Base-by-base conservation (phyloP, 352 stramenopile genomes). In the Phytophthora brassicae region DNA sequence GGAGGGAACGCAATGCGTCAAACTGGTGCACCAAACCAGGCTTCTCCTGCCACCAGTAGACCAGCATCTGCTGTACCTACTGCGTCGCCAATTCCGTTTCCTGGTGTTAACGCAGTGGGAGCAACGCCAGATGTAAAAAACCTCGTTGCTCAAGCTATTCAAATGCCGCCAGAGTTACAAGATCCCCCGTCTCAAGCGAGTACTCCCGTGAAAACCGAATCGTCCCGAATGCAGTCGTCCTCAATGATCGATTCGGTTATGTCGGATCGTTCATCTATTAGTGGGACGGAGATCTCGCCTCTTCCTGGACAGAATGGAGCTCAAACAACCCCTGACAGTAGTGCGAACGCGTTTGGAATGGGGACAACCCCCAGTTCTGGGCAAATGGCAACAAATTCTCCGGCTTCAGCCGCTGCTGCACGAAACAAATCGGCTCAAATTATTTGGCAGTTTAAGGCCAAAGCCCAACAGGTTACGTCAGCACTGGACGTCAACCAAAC, bases 401-500 rank as follows among this genome's bases (percentile, higher is more conserved):
- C 60, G 24, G 68, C 64, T 44, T 72, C 68, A 11, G 53, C 60
- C 28, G 59, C 65, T 49, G 66, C 64, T 11, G 52, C 62, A 1
- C 82, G 82, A 29, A 90, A 71, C 66, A 85, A 86, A 26, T 94
- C 85, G 3, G 79, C 83, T 6, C 83, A 91, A 66, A 90, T 94
- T 39, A 86, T 94, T 64, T 77, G 79, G 48, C 82, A 94, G 57
- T 94, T 94, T 51, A 90, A 91, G 44, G 68, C 72, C 2, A 78
- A 84, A 48, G 85, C 85, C 2, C 79, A 91, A 56, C 79, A 91
- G 56, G 85, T 94, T 26, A 94, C 85, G 4, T 92, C 83, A 33
- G 80, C 82, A n/a, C 60, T 94, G 20, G 85, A 92, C 46, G 81
- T 89, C 44, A 86, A 84, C 20, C 82, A 90, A 50, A 90, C 81